Conservation (phyloP, 495 filamentous ascomycete species). For the Annulohypoxylon moriforme region DNA sequence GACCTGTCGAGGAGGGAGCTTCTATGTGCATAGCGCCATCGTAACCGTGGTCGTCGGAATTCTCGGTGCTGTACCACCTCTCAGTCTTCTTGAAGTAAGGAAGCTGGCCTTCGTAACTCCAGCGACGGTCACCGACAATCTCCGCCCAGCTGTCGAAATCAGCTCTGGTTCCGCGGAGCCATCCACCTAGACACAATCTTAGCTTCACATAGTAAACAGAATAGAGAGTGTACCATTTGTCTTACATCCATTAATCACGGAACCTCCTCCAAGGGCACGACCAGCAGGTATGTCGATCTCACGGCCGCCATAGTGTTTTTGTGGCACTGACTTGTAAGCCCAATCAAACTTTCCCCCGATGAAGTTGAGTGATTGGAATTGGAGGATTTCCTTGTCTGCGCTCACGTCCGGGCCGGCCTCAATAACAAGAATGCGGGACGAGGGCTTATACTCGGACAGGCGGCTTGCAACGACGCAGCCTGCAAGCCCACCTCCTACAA, state of each 20-base stretch:
- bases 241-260: constrained; percentile 67
- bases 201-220: background rate
- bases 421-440: constrained; percentile 30
- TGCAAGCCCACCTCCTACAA: constrained; percentile 52
- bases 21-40: constrained; percentile 60
- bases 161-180: constrained; percentile 58
- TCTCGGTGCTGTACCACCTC: constrained; percentile 39
- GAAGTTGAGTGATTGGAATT: constrained; percentile 61
- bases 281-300: constrained; percentile 64
- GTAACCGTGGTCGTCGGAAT: constrained; percentile 57
- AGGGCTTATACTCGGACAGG: constrained; percentile 13
- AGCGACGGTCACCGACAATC: constrained; percentile 49
- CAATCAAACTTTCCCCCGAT: constrained; percentile 62
- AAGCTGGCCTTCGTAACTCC: constrained; percentile 49
- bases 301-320: constrained; percentile 59
- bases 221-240: background rate
- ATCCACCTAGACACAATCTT: constrained; percentile 37
- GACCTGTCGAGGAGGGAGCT: constrained; percentile 52
- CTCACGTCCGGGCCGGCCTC: constrained; percentile 61
- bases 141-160: constrained; percentile 53
- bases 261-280: constrained; percentile 65
- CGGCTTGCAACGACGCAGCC: constrained; percentile 49
- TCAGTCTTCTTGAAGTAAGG: constrained; percentile 52
- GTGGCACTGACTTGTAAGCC: constrained; percentile 65
- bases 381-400: constrained; percentile 55